Percentiles rank a stretch among this genome's conserved stretches.
Evolutionary conservation across 345 rosid genomes (phyloP).

Genomic region (Cardiospermum halicacabum): DNA sequence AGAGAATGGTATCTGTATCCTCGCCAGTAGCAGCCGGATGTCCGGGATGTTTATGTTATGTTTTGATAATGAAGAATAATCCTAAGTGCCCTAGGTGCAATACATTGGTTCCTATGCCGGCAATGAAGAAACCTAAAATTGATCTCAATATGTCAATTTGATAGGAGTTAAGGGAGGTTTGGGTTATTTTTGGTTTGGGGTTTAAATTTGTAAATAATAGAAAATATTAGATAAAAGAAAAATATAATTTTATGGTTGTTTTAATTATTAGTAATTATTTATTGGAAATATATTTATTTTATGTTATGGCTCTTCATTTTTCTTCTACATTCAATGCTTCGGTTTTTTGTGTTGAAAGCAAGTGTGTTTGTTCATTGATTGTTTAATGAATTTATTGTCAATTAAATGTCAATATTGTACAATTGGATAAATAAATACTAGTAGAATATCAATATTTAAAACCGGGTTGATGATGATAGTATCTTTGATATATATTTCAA

Average conservation of each 20-base stretch:
- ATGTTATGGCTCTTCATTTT: background rate
- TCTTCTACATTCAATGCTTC: background rate
- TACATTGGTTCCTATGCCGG: constrained; percentile 47
- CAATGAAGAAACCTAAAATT: constrained; percentile 54
- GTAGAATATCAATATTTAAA: too few species aligned
- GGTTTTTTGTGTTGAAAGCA: background rate
- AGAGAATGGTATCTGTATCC: constrained; percentile 10
- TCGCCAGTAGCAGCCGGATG: constrained; percentile 70
- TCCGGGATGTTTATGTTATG: constrained; percentile 79
- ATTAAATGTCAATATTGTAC: background rate
- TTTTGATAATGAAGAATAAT: constrained; percentile 48
- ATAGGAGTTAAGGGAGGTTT: constrained; percentile 9
- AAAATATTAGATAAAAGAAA: constrained; percentile 6
- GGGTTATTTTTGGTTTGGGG: background rate
- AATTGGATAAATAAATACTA: too few species aligned
- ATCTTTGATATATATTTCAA: too few species aligned
- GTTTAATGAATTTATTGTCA: background rate
- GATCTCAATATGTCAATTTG: constrained; percentile 76
- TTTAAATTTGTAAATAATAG: constrained; percentile 18
- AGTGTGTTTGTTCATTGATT: background rate
- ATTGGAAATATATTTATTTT: too few species aligned
- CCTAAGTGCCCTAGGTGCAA: constrained; percentile 87
- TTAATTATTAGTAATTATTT: too few species aligned
- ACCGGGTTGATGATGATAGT: too few species aligned
- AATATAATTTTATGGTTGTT: constrained; percentile 9